Conservation (phyloP, 805 yeast species). For the Ogataea saltuana region DNA sequence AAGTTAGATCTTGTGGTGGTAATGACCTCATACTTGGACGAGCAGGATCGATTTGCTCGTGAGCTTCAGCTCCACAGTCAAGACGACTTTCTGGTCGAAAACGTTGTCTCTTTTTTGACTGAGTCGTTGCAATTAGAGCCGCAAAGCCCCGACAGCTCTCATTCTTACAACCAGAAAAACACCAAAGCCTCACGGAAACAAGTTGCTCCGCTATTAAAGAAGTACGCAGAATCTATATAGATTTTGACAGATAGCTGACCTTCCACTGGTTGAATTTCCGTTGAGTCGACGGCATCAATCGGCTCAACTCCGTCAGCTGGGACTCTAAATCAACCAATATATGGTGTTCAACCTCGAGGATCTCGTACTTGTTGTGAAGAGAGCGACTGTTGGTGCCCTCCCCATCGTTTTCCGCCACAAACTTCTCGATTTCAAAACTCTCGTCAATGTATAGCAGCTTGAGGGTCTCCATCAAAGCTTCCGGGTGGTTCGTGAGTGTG, state of each 20-base stretch:
- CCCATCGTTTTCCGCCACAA: conserved; percentile 25
- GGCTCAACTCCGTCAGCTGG: conserved; percentile 33
- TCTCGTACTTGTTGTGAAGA: conserved; percentile 18
- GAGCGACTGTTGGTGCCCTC: conserved; percentile 14
- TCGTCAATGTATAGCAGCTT: conserved; percentile 48
- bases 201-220: conserved; percentile 64
- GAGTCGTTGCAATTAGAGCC: conserved; percentile 31
- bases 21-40: conserved; percentile 47
- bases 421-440: conserved; percentile 26
- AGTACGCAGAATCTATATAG: conserved; percentile 15
- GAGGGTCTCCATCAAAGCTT: conserved; percentile 32
- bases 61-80: conserved; percentile 40
- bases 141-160: conserved; percentile 3
- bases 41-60: conserved; percentile 38
- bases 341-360: conserved; percentile 38
- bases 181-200: conserved; percentile 77
- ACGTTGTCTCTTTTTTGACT: conserved; percentile 18
- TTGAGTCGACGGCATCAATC: conserved; percentile 36
- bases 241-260: conserved; percentile 29
- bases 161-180: conserved; percentile 51
- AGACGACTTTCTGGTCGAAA: conserved; percentile 14
- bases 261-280: conserved; percentile 33
- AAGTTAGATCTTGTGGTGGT: conserved; percentile 43
- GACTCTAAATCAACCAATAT: conserved; percentile 35
- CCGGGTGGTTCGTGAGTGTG: conserved; percentile 14